Conservation (phyloP, 495 filamentous ascomycete genomes). For the Glarea lozoyensis region DNA sequence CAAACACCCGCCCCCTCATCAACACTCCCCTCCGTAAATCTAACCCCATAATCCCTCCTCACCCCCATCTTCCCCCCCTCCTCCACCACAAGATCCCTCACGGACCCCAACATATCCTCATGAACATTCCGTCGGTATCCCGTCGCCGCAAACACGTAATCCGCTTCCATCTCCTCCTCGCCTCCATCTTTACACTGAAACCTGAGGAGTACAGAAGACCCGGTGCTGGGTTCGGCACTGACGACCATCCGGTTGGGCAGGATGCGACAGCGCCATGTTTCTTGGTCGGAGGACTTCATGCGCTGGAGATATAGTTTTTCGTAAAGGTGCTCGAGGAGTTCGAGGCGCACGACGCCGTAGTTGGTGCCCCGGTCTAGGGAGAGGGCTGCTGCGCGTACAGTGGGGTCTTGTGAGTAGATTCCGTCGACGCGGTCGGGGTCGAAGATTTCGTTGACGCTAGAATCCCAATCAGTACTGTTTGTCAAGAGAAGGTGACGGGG, state of each 20-base stretch:
- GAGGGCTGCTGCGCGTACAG: conserved; percentile 54
- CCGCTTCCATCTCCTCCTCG: conserved; percentile 48
- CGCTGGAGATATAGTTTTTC: conserved; percentile 76
- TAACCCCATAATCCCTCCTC: conserved; percentile 63
- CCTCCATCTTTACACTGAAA: conserved; percentile 9
- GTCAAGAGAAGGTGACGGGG: background rate
- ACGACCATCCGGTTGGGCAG: conserved; percentile 53
- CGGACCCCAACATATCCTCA: conserved; percentile 60
- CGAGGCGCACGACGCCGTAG: conserved; percentile 84
- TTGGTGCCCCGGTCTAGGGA: conserved; percentile 69
- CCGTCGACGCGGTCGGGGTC: conserved; percentile 72
- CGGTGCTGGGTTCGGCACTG: conserved; percentile 23
- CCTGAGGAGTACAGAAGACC: conserved; percentile 28
- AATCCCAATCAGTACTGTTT: conserved; percentile 7
- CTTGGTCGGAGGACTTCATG: conserved; percentile 57
- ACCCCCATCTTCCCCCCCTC: conserved; percentile 25
- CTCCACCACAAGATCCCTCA: conserved; percentile 53
- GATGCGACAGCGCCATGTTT: conserved; percentile 74
- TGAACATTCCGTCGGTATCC: conserved; percentile 78
- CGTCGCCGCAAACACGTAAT: conserved; percentile 78
- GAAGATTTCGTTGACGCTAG: conserved; percentile 92
- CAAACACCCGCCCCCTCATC: conserved; percentile 62
- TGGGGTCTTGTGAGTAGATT: conserved; percentile 54
- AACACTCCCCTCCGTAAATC: conserved; percentile 57
- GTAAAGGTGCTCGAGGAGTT: conserved; percentile 81